Conservation (phyloP, 805 yeast species). For the Candida alai region DNA sequence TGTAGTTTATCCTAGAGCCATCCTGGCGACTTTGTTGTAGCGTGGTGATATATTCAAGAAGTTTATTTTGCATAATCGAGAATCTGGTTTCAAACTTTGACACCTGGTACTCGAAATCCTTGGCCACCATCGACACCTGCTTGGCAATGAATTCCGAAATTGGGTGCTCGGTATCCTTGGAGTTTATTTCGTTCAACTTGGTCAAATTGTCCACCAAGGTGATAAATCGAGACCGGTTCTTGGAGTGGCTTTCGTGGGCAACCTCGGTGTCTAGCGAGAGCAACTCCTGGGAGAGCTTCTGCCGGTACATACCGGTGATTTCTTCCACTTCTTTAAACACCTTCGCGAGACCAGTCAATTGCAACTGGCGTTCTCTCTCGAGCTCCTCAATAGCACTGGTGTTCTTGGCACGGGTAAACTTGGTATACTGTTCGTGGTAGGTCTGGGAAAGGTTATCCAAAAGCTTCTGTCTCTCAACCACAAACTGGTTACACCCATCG, state of each 20-base stretch:
- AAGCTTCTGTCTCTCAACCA: slow-evolving; percentile 22
- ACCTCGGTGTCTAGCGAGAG: slow-evolving; percentile 37
- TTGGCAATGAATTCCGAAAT: slow-evolving; percentile 32
- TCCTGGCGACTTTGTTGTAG: slow-evolving; percentile 26
- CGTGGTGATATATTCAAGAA: slow-evolving; percentile 32
- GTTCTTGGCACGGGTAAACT: slow-evolving; percentile 2
- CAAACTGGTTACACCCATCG: slow-evolving; percentile 29
- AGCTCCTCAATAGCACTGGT: slow-evolving; percentile 13
- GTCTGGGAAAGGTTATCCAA: slow-evolving; percentile 4
- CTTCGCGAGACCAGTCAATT: slow-evolving; percentile 26
- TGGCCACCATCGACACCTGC: slow-evolving; percentile 27
- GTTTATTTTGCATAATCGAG: slow-evolving; percentile 33
- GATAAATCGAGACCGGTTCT: slow-evolving; percentile 26
- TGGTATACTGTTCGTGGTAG: slow-evolving; percentile 7
- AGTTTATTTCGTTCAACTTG: slow-evolving; percentile 23
- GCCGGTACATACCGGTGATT: slow-evolving; percentile 32
- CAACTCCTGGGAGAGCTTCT: slow-evolving; percentile 32
- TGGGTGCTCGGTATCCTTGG: slow-evolving; percentile 19
- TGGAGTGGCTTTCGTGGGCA: slow-evolving; percentile 9
- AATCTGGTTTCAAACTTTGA: slow-evolving; percentile 35
- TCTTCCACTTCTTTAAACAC: slow-evolving; percentile 30
- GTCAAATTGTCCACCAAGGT: slow-evolving; percentile 37
- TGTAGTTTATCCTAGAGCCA: slow-evolving; percentile 36
- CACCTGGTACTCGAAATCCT: slow-evolving; percentile 33
- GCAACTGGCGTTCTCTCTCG: slow-evolving; percentile 21